Evolutionary conservation across 371 early-diverging fungal genomes (phyloP).

Genomic region (Capillidium rhysosporum): DNA sequence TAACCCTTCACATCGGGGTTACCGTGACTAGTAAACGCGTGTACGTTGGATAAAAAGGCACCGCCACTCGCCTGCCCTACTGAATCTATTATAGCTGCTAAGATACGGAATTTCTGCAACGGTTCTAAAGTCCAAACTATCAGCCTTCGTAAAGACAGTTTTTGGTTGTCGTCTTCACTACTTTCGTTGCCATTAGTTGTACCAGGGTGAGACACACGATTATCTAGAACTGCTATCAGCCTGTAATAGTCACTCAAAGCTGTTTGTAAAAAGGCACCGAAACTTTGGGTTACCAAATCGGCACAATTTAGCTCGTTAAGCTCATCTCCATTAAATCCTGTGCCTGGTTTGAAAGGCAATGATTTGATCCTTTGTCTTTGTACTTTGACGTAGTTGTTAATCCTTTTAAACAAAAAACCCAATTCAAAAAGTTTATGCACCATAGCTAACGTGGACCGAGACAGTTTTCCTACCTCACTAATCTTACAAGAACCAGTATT

Average conservation of each 20-base stretch:
- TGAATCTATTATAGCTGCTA: constrained; percentile 38
- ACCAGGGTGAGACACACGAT: constrained; percentile 17
- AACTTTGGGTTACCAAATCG: constrained; percentile 24
- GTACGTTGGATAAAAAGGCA: constrained; percentile 51
- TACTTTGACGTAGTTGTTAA: neutral
- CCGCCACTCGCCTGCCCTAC: constrained; percentile 55
- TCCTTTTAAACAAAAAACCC: neutral
- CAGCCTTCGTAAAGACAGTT: constrained; percentile 60
- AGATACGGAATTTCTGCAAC: constrained; percentile 43
- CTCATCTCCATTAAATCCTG: too few relatives aligned
- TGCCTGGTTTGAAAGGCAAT: too few relatives aligned
- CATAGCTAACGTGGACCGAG: neutral
- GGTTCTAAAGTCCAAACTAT: constrained; percentile 73
- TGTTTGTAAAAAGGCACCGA: constrained; percentile 53
- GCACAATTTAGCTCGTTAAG: too few relatives aligned
- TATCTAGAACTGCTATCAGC: constrained; percentile 67
- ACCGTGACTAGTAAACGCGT: constrained; percentile 70
- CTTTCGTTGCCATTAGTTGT: constrained; percentile 17
- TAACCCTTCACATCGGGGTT: constrained; percentile 69
- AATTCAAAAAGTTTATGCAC: constrained; percentile 1
- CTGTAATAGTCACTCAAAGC: constrained; percentile 64
- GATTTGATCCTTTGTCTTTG: neutral
- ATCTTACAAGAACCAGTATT: constrained; percentile 23
- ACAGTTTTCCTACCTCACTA: constrained; percentile 19
- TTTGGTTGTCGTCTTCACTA: constrained; percentile 9